phyloP scores from a whole-genome alignment of 2,329 filamentous ascomycete genomes.

The Fusarium sp. region DNA sequence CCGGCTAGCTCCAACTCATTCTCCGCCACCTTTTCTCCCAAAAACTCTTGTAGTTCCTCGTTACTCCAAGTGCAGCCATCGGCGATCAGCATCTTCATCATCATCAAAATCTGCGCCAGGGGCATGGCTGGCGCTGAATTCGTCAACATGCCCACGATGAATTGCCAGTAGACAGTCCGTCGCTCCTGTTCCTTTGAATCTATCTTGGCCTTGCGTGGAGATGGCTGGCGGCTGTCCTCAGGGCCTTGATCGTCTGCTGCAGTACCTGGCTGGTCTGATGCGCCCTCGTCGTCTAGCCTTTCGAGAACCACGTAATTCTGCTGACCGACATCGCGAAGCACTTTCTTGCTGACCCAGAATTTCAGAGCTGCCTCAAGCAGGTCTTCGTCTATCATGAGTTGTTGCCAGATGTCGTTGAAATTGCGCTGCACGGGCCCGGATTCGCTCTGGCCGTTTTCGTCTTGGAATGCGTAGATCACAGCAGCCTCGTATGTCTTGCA shows the following conservation, averaged over 20 bases:
- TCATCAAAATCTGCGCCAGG: slow-evolving; percentile 85
- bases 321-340: slow-evolving; percentile 68
- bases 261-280: slow-evolving; percentile 48
- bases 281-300: slow-evolving; percentile 59
- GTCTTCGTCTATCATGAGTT: slow-evolving; percentile 79
- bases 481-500: slow-evolving; percentile 88
- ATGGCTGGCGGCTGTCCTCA: slow-evolving; percentile 49
- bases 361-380: slow-evolving; percentile 74
- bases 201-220: slow-evolving; percentile 65
- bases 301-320: slow-evolving; percentile 78
- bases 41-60: slow-evolving; percentile 86
- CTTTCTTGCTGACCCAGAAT: slow-evolving; percentile 78
- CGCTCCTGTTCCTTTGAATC: slow-evolving; percentile 73
- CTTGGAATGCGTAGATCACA: slow-evolving; percentile 86
- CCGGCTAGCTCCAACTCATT: slow-evolving; percentile 77
- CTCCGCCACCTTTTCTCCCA: slow-evolving; percentile 80
- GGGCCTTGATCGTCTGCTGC: slow-evolving; percentile 38
- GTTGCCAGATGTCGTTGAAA: slow-evolving; percentile 65
- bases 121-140: slow-evolving; percentile 88
- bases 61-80: slow-evolving; percentile 91
- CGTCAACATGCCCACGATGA: slow-evolving; percentile 94
- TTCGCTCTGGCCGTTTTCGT: slow-evolving; percentile 52
- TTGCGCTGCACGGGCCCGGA: slow-evolving; percentile 54
- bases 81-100: slow-evolving; percentile 92
- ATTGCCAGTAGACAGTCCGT: slow-evolving; percentile 83